phyloP scores from a whole-genome alignment of 768 basidiomycete genomes.

The Hydnomerulius pinastri region DNA sequence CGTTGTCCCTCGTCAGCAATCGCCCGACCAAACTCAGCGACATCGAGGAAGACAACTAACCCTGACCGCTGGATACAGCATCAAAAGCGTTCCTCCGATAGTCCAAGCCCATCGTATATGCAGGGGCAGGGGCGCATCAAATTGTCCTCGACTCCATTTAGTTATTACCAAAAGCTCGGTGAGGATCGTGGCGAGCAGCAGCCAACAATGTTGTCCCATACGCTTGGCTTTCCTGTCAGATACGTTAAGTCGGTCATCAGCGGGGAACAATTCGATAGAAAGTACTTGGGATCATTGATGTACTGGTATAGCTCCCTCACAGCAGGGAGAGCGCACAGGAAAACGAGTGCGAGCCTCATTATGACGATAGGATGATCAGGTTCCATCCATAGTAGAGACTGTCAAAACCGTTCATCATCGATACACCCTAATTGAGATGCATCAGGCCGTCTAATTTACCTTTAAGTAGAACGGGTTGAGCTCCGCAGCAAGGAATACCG shows the following conservation, averaged over 20 bases:
- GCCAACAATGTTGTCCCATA: slow-evolving; percentile 90
- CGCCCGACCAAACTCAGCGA: neutral
- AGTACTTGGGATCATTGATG: slow-evolving; percentile 77
- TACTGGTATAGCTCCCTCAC: slow-evolving; percentile 85
- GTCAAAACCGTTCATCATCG: slow-evolving; percentile 36
- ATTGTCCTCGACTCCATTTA: slow-evolving; percentile 82
- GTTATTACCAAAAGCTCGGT: slow-evolving; percentile 79
- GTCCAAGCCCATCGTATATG: slow-evolving; percentile 68
- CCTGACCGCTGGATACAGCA: slow-evolving; percentile 69
- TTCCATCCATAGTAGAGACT: slow-evolving; percentile 77
- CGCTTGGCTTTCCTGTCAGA: slow-evolving; percentile 70
- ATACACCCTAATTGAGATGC: slow-evolving; percentile 17
- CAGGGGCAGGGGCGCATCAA: slow-evolving; percentile 60
- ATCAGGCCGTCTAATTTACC: slow-evolving; percentile 39
- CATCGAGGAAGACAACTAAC: slow-evolving; percentile 40
- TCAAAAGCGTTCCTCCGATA: slow-evolving; percentile 56
- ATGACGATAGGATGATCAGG: slow-evolving; percentile 88
- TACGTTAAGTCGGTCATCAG: slow-evolving; percentile 3
- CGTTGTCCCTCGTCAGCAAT: slow-evolving; percentile 15
- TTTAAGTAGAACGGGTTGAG: slow-evolving; percentile 89
- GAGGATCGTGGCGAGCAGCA: slow-evolving; percentile 80
- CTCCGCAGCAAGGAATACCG: slow-evolving; percentile 81
- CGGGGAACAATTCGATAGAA: slow-evolving; percentile 4
- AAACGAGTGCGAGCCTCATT: slow-evolving; percentile 68
- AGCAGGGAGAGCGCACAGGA: slow-evolving; percentile 85